Percentiles rank a stretch among this genome's conserved stretches.
Conservation (phyloP, 805 yeast genomes). For the Starmera dryadoides region DNA sequence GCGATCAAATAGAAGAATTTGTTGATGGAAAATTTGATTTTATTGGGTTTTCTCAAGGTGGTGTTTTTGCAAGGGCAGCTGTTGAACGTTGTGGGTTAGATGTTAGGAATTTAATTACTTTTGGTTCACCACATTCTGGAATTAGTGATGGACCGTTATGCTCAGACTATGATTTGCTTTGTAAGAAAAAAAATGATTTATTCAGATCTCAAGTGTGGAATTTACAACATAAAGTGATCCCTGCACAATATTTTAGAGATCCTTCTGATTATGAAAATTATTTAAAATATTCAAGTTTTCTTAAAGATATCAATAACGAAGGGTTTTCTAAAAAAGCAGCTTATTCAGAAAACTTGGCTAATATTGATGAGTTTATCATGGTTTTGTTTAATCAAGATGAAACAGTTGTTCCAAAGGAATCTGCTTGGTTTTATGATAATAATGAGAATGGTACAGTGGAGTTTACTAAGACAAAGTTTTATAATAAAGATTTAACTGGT, state of each 20-base stretch:
- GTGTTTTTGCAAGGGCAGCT: slow-evolving; percentile 64
- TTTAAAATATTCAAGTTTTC: slow-evolving; percentile 45
- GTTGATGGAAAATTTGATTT: slow-evolving; percentile 59
- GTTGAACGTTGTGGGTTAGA: slow-evolving; percentile 46
- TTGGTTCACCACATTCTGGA: slow-evolving; percentile 81
- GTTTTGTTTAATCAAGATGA: slow-evolving; percentile 53
- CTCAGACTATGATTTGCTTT: slow-evolving; percentile 46
- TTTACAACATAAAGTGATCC: slow-evolving; percentile 50
- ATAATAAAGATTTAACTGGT: slow-evolving; percentile 53
- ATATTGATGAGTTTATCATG: slow-evolving; percentile 48
- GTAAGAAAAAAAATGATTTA: slow-evolving; percentile 45
- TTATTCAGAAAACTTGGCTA: slow-evolving; percentile 36
- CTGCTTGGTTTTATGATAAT: slow-evolving; percentile 57
- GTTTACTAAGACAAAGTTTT: slow-evolving; percentile 43
- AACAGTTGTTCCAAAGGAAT: slow-evolving; percentile 67
- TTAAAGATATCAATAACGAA: slow-evolving; percentile 68
- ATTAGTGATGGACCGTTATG: slow-evolving; percentile 63
- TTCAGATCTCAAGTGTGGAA: slow-evolving; percentile 57
- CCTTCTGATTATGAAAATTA: slow-evolving; percentile 45
- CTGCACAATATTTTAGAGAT: slow-evolving; percentile 76
- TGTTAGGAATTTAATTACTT: slow-evolving; percentile 52
- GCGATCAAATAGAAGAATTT: slow-evolving; percentile 41
- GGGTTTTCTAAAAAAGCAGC: slow-evolving; percentile 23
- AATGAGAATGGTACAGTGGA: slow-evolving; percentile 37
- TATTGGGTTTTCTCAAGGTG: slow-evolving; percentile 81